Percentiles rank a stretch among this genome's conserved stretches.
Conservation (phyloP, 345 rosid species). For the Salix suchowensis region DNA sequence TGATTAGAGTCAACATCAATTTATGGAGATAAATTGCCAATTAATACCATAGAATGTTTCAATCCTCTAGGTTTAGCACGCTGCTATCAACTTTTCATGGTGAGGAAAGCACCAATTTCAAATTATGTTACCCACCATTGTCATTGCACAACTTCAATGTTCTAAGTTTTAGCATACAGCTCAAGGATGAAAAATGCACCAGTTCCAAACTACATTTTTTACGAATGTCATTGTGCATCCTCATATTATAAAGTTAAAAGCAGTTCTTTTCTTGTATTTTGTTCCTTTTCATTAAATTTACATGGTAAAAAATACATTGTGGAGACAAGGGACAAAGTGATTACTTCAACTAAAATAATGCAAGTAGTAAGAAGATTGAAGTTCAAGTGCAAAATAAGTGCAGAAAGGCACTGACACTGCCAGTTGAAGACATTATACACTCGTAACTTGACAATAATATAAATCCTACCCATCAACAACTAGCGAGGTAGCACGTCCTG, state of each 20-base stretch:
- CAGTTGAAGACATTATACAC: background rate
- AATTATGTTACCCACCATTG: background rate
- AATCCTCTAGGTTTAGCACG: background rate
- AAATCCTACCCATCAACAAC: slow-evolving; percentile 80
- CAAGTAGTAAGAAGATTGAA: background rate
- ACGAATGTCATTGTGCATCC: background rate
- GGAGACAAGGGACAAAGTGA: background rate
- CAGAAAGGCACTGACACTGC: background rate
- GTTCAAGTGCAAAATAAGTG: background rate
- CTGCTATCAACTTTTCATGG: background rate
- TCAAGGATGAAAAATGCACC: background rate
- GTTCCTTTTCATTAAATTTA: background rate
- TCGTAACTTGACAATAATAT: background rate
- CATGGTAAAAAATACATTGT: background rate
- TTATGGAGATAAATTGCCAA: background rate
- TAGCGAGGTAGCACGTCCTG: slow-evolving; percentile 96
- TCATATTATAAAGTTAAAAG: background rate
- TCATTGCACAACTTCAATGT: background rate
- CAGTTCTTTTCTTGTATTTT: background rate
- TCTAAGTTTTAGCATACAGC: background rate
- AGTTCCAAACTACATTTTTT: background rate
- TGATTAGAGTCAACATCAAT: background rate
- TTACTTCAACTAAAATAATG: background rate
- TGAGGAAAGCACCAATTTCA: background rate
- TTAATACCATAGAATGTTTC: background rate